Conservation (phyloP, 1,284 basidiomycete genomes). For the Ganoderma sinense region DNA sequence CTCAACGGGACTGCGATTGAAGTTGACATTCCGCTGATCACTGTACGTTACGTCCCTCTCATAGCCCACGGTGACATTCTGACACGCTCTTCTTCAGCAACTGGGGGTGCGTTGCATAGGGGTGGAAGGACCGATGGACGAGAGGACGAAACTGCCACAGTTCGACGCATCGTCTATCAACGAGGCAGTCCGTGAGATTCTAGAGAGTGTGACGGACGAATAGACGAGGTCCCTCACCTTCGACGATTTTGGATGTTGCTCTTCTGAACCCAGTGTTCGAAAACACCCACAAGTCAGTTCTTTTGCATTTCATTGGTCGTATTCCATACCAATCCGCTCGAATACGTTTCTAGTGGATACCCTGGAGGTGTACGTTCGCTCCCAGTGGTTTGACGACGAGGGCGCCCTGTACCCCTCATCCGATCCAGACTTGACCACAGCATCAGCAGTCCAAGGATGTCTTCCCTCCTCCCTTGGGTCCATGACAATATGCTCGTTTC, state of each 20-base stretch:
- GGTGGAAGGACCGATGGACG: slow-evolving; percentile 39
- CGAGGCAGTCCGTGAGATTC: slow-evolving; percentile 55
- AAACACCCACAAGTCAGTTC: too few species aligned
- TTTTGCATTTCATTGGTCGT: too few species aligned
- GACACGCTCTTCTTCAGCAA: slow-evolving; percentile 42
- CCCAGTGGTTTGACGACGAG: too few species aligned
- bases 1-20: slow-evolving; percentile 67
- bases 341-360: too few species aligned
- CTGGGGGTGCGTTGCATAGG: slow-evolving; percentile 68
- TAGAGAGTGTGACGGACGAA: slow-evolving; percentile 38
- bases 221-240: slow-evolving; percentile 6
- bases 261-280: not conserved
- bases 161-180: slow-evolving; percentile 62
- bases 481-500: too few species aligned
- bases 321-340: too few species aligned
- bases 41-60: slow-evolving; percentile 53
- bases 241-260: not conserved
- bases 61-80: not conserved
- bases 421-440: too few species aligned
- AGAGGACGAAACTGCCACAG: slow-evolving; percentile 41
- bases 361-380: too few species aligned
- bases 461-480: too few species aligned
- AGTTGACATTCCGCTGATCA: slow-evolving; percentile 67
- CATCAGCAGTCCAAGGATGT: too few species aligned
- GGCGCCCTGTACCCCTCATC: too few species aligned